A percentile compares a stretch with the other conserved stretches of the same genome.
Evolutionary conservation across 1,139 yeast species (phyloP).

Genomic region (Diutina rugosa): DNA sequence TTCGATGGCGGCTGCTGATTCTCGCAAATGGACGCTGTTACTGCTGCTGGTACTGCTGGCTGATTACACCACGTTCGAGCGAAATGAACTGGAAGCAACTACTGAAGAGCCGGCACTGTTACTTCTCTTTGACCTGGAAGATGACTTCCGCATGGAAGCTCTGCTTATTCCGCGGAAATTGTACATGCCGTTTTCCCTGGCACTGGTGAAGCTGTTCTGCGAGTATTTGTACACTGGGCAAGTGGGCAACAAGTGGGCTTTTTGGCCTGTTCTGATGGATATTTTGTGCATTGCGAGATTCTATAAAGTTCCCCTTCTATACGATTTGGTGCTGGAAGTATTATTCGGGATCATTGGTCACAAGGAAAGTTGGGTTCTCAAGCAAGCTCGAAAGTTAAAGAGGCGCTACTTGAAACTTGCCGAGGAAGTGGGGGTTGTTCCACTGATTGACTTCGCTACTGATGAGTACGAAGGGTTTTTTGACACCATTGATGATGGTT

Average conservation of each 20-base stretch:
- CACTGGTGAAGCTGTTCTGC: constrained; percentile 49
- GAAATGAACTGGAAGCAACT: constrained; percentile 16
- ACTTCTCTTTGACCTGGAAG: neutral
- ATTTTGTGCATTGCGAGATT: constrained; percentile 47
- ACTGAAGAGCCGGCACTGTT: neutral
- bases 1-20: neutral
- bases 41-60: neutral
- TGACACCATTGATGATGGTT: constrained; percentile 48
- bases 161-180: constrained; percentile 52
- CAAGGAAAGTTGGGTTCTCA: constrained; percentile 41
- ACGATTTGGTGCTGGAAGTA: constrained; percentile 56
- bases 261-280: constrained; percentile 56
- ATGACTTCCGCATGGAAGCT: constrained; percentile 34
- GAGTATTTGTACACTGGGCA: constrained; percentile 73
- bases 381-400: constrained; percentile 24
- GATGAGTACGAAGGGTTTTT: constrained; percentile 34
- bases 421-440: constrained; percentile 8
- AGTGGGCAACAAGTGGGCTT: constrained; percentile 58
- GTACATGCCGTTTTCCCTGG: constrained; percentile 53
- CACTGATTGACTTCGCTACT: constrained; percentile 16
- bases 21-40: neutral
- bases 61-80: constrained; percentile 20
- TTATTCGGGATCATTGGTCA: constrained; percentile 57
- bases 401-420: constrained; percentile 15
- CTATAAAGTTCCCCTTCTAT: constrained; percentile 54